A percentile compares a stretch with the other conserved stretches of the same genome.
phyloP scores from a whole-genome alignment of 192 early-diverging fungal species.

The Martensiomyces pterosporus region DNA sequence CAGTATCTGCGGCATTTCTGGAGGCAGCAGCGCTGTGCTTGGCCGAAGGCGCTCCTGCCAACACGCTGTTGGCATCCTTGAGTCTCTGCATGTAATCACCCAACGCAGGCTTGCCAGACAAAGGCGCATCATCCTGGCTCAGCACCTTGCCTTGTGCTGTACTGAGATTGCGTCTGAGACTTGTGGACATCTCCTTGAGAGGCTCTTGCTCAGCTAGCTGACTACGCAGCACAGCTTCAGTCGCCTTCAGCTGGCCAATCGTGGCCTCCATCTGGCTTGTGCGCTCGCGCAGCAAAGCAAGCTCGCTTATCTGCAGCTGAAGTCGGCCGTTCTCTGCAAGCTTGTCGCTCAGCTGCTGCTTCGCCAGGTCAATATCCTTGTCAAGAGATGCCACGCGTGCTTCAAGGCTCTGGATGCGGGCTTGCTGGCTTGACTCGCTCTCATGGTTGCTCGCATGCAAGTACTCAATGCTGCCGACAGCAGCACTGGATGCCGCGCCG shows the following conservation, averaged over 20 bases:
- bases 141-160: slow-evolving; percentile 1
- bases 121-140: too few species aligned
- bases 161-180: slow-evolving; percentile 9
- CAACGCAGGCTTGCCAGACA: slow-evolving; percentile 8
- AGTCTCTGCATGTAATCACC: slow-evolving; percentile 21
- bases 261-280: not conserved
- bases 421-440: not conserved
- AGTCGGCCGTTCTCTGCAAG: slow-evolving; percentile 6
- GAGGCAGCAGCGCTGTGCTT: slow-evolving; percentile 19
- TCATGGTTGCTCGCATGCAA: not conserved
- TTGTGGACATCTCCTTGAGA: slow-evolving; percentile 5
- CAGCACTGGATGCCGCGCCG: too few species aligned
- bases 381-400: not conserved
- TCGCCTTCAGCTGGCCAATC: not conserved
- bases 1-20: too few species aligned
- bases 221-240: too few species aligned
- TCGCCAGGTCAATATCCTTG: not conserved
- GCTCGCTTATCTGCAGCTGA: not conserved
- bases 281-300: slow-evolving; percentile 9
- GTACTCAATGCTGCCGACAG: slow-evolving; percentile 35
- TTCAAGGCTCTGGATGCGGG: not conserved
- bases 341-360: slow-evolving; percentile 9
- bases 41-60: not conserved
- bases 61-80: slow-evolving; percentile 9
- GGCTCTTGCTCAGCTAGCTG: slow-evolving; percentile 13